A percentile compares a stretch with the other conserved stretches of the same genome.
Evolutionary conservation across 805 yeast genomes (phyloP).

Genomic region (Candida vartiovaarae): DNA sequence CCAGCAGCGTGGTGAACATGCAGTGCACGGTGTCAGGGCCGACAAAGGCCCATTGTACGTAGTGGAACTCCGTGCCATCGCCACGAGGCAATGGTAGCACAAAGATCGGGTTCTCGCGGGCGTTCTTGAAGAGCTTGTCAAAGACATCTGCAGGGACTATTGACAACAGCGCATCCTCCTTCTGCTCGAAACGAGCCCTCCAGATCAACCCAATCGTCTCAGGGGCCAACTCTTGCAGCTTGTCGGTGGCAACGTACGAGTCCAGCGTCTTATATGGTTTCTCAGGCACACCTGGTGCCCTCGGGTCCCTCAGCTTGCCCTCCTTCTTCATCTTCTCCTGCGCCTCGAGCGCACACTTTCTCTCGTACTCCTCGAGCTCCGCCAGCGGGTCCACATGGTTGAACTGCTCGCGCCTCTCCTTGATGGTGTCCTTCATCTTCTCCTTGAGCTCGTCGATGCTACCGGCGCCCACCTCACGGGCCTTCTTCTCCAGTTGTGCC

Average conservation of each 20-base stretch:
- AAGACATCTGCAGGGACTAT: slow-evolving; percentile 51
- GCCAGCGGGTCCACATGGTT: slow-evolving; percentile 61
- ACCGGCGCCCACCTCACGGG: slow-evolving; percentile 35
- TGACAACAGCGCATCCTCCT: slow-evolving; percentile 59
- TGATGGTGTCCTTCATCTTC: slow-evolving; percentile 55
- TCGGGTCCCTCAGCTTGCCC: slow-evolving; percentile 27
- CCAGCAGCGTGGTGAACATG: slow-evolving; percentile 85
- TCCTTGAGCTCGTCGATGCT: slow-evolving; percentile 54
- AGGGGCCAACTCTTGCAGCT: slow-evolving; percentile 45
- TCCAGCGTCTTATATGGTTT: slow-evolving; percentile 66
- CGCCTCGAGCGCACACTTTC: slow-evolving; percentile 25
- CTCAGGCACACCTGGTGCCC: slow-evolving; percentile 30
- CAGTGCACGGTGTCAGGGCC: slow-evolving; percentile 83
- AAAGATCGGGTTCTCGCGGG: slow-evolving; percentile 72
- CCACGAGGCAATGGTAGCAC: slow-evolving; percentile 83
- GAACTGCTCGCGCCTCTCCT: slow-evolving; percentile 45
- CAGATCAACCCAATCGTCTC: slow-evolving; percentile 75
- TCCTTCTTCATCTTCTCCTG: slow-evolving; percentile 18
- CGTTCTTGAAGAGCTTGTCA: slow-evolving; percentile 53
- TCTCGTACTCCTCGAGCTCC: slow-evolving; percentile 53
- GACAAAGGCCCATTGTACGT: slow-evolving; percentile 88
- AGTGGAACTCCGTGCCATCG: slow-evolving; percentile 71
- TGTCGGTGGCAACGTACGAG: slow-evolving; percentile 65
- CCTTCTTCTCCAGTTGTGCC: slow-evolving; percentile 31
- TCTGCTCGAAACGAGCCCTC: slow-evolving; percentile 75